phyloP scores from a whole-genome alignment of 768 basidiomycete genomes.

The Psilocybe cyanescens region DNA sequence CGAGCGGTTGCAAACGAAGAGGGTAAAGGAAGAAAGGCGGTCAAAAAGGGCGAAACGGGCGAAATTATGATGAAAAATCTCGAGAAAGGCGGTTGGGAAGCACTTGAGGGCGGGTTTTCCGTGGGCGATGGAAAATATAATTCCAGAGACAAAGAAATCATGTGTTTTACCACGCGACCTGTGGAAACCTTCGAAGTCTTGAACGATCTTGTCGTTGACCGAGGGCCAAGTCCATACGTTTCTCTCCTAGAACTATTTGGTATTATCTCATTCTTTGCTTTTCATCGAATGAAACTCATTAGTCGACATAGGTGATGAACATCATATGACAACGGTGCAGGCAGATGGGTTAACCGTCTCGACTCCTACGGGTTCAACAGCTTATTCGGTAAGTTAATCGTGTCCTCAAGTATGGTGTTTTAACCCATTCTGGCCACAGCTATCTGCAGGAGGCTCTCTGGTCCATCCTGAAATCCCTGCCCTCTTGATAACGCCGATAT shows the following conservation, averaged over 20 bases:
- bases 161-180: constrained; percentile 95
- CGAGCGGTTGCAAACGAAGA: constrained; percentile 83
- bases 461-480: constrained; percentile 98
- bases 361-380: constrained; percentile 98
- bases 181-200: constrained; percentile 96
- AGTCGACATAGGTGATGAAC: constrained; percentile 74
- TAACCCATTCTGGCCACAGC: constrained; percentile 34
- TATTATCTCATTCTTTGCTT: constrained; percentile 41
- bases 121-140: constrained; percentile 47
- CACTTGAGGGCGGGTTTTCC: constrained; percentile 71
- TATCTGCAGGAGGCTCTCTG: constrained; percentile 97
- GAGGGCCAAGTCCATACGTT: constrained; percentile 98
- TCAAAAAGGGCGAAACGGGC: constrained; percentile 92
- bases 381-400: constrained; percentile 79
- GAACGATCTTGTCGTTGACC: constrained; percentile 97
- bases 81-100: constrained; percentile 94
- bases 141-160: constrained; percentile 92
- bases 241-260: constrained; percentile 95
- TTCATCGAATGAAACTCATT: constrained; percentile 6
- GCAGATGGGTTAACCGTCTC: constrained; percentile 95
- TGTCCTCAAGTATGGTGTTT: constrained; percentile 12
- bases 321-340: constrained; percentile 99
- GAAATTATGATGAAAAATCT: constrained; percentile 97
- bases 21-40: constrained; percentile 72
- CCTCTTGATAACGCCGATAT: constrained; percentile 94